A percentile compares a stretch with the other conserved stretches of the same genome.
Conservation (phyloP, 1,284 basidiomycete genomes). For the Leccinum laetum region DNA sequence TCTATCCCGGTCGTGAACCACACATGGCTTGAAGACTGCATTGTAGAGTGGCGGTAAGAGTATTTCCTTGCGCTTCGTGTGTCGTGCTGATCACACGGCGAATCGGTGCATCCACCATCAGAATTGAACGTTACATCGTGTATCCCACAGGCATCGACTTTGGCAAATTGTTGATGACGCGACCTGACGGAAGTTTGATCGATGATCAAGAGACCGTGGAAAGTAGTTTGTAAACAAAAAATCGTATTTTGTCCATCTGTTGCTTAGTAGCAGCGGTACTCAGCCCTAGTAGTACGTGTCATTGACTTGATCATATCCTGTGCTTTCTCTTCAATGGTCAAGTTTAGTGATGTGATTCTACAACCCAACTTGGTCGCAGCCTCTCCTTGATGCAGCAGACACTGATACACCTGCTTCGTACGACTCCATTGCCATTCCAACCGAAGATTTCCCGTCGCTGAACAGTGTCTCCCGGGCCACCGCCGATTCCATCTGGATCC, state of each 20-base stretch:
- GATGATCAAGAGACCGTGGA: background rate
- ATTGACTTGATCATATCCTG: too few species aligned
- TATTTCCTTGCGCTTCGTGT: background rate
- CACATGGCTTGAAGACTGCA: constrained; percentile 88
- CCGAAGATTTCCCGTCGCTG: constrained; percentile 10
- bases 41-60: constrained; percentile 64
- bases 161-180: constrained; percentile 48
- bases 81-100: background rate
- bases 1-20: constrained; percentile 87
- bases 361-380: background rate
- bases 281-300: too few species aligned
- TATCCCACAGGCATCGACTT: constrained; percentile 73
- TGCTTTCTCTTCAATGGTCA: background rate
- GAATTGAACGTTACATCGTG: constrained; percentile 61
- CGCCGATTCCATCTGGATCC: constrained; percentile 63
- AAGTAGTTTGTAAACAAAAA: background rate
- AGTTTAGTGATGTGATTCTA: background rate
- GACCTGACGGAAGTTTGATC: constrained; percentile 40
- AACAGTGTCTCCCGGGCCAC: constrained; percentile 44
- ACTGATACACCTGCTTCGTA: constrained; percentile 1
- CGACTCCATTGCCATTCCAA: constrained; percentile 1
- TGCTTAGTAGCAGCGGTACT: too few species aligned
- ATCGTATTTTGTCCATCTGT: too few species aligned
- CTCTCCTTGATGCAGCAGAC: background rate
- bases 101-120: constrained; percentile 50